Percentiles rank a stretch among this genome's conserved stretches.
phyloP scores from a whole-genome alignment of 371 early-diverging fungal genomes.

The Mucor saturninus region DNA sequence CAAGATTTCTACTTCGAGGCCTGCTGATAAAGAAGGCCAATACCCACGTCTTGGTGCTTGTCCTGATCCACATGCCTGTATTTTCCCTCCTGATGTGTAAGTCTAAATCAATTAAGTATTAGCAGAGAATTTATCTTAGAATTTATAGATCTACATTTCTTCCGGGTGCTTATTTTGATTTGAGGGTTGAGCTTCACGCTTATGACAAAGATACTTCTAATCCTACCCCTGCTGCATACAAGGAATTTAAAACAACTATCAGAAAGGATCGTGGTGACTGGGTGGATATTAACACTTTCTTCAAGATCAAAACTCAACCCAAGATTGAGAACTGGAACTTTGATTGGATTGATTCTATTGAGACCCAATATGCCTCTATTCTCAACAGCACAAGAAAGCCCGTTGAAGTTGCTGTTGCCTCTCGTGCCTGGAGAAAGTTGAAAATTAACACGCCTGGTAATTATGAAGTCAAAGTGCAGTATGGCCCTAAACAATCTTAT shows the following conservation, averaged over 20 bases:
- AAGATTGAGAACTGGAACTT: conserved; percentile 59
- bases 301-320: conserved; percentile 38
- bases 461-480: conserved; percentile 54
- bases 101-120: background rate
- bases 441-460: conserved; percentile 61
- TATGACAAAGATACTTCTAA: conserved; percentile 51
- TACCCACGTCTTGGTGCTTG: conserved; percentile 63
- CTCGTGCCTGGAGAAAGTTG: conserved; percentile 63
- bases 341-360: conserved; percentile 55
- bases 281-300: conserved; percentile 50
- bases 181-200: conserved; percentile 65
- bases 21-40: conserved; percentile 58
- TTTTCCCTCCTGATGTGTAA: conserved; percentile 64
- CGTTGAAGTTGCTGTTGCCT: conserved; percentile 56
- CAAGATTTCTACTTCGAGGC: conserved; percentile 17
- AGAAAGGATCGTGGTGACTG: conserved; percentile 50
- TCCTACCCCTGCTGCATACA: conserved; percentile 39
- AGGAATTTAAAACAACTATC: conserved; percentile 50
- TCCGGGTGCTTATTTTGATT: conserved; percentile 61
- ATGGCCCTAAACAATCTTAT: conserved; percentile 40
- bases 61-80: conserved; percentile 58
- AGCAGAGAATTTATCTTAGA: too few species aligned
- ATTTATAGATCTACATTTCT: conserved; percentile 55
- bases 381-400: conserved; percentile 41
- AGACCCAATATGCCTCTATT: conserved; percentile 40